A percentile compares a stretch with the other conserved stretches of the same genome.
phyloP scores from a whole-genome alignment of 2,329 filamentous ascomycete genomes.

The Trichoderma endophyticum region DNA sequence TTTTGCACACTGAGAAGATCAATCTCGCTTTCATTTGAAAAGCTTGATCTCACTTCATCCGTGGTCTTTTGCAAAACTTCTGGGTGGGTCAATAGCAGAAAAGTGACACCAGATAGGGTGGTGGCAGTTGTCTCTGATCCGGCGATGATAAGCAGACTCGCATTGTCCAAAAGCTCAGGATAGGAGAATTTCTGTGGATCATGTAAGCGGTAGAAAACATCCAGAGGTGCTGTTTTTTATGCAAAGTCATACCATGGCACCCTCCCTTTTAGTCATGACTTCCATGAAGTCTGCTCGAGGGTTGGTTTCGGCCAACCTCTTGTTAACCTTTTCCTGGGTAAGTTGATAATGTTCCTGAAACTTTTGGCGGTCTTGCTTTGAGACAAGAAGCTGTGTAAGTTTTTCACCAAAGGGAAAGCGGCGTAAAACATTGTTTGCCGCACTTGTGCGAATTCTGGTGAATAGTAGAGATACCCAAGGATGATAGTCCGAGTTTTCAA shows the following conservation, averaged over 20 bases:
- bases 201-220: background rate
- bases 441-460: background rate
- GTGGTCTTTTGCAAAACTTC: constrained; percentile 30
- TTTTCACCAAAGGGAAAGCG: background rate
- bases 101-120: constrained; percentile 27
- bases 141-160: constrained; percentile 25
- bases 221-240: too few species aligned
- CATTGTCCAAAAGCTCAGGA: background rate
- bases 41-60: constrained; percentile 30
- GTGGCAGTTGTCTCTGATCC: constrained; percentile 36
- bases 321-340: constrained; percentile 4
- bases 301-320: background rate
- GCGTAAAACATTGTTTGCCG: background rate
- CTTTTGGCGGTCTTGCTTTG: background rate
- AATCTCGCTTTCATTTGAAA: constrained; percentile 20
- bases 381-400: background rate
- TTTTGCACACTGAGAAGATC: constrained; percentile 15
- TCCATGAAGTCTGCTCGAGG: constrained; percentile 3
- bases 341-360: background rate
- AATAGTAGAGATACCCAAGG: constrained; percentile 29
- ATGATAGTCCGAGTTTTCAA: constrained; percentile 26
- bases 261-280: background rate
- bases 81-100: constrained; percentile 31
- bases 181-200: background rate
- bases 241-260: background rate